phyloP scores from a whole-genome alignment of 2,329 filamentous ascomycete genomes.

The Lecanosticta acicola region DNA sequence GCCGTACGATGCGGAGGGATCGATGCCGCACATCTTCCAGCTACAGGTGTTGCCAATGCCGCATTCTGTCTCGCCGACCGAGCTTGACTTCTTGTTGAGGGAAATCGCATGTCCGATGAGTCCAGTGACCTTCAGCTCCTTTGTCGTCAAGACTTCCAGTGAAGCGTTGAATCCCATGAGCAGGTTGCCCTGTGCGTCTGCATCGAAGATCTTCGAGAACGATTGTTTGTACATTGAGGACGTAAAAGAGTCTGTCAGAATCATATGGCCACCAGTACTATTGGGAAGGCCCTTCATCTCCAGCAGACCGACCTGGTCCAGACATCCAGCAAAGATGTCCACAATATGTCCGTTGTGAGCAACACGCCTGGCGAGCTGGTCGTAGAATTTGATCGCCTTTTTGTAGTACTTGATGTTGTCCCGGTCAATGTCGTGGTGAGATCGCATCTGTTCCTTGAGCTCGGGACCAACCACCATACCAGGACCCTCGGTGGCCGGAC shows the following conservation, averaged over 20 bases:
- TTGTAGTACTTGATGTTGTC: slow-evolving; percentile 99
- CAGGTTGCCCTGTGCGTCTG: slow-evolving; percentile 89
- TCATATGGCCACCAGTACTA: slow-evolving; percentile 95
- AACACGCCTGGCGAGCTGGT: slow-evolving; percentile 84
- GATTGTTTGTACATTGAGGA: slow-evolving; percentile 99
- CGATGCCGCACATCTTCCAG: slow-evolving; percentile 99
- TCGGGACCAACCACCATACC: slow-evolving; percentile 96
- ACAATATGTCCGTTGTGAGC: slow-evolving; percentile 96
- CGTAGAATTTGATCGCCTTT: slow-evolving; percentile 98
- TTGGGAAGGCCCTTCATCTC: slow-evolving; percentile 98
- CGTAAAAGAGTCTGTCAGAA: slow-evolving; percentile 95
- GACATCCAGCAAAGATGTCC: slow-evolving; percentile 93
- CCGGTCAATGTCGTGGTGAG: slow-evolving; percentile 96
- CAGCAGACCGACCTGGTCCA: slow-evolving; percentile 92
- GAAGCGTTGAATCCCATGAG: slow-evolving; percentile 98
- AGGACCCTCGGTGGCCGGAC: slow-evolving; percentile 89
- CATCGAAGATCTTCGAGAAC: slow-evolving; percentile 94
- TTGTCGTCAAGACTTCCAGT: slow-evolving; percentile 91
- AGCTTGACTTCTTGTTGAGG: slow-evolving; percentile 95
- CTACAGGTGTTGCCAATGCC: slow-evolving; percentile 98
- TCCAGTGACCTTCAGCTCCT: slow-evolving; percentile 96
- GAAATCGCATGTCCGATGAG: slow-evolving; percentile 95
- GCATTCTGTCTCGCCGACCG: slow-evolving; percentile 94
- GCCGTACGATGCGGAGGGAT: slow-evolving; percentile 87
- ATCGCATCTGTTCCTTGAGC: slow-evolving; percentile 90